Conservation (phyloP, 2,329 filamentous ascomycete species). For the Calonectria crousiana region DNA sequence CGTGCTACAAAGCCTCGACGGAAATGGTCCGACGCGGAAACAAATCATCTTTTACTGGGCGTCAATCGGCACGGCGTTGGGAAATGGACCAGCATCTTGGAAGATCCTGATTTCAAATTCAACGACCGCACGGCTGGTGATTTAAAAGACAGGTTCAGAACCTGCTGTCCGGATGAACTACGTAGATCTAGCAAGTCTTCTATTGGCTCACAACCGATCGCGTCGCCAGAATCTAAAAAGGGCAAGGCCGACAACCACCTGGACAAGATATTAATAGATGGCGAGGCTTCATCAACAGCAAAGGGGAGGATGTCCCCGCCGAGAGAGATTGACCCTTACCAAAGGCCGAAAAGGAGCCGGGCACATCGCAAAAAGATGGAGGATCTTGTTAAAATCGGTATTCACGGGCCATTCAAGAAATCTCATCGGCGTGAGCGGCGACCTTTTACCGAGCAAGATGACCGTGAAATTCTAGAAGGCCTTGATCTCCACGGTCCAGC, state of each 20-base stretch:
- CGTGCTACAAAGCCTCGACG: constrained; percentile 68
- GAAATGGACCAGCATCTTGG: constrained; percentile 74
- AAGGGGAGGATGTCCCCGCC: constrained; percentile 44
- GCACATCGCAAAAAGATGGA: constrained; percentile 68
- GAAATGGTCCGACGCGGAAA: constrained; percentile 76
- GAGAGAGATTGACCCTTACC: constrained; percentile 49
- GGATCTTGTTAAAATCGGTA: constrained; percentile 69
- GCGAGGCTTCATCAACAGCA: constrained; percentile 46
- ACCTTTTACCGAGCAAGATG: constrained; percentile 73
- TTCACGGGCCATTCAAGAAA: constrained; percentile 72
- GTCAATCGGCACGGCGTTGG: constrained; percentile 74
- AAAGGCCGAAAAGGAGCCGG: constrained; percentile 62
- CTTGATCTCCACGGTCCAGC: constrained; percentile 71
- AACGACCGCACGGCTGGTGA: constrained; percentile 72
- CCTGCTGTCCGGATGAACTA: constrained; percentile 73
- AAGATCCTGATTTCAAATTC: constrained; percentile 71
- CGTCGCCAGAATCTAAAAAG: constrained; percentile 49
- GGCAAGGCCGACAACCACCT: constrained; percentile 63
- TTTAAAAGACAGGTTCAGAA: constrained; percentile 75
- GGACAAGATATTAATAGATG: constrained; percentile 69
- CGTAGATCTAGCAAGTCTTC: constrained; percentile 55
- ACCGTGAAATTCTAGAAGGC: constrained; percentile 71
- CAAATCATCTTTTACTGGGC: constrained; percentile 70
- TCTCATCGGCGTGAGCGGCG: constrained; percentile 70
- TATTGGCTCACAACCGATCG: constrained; percentile 36